A percentile compares a stretch with the other conserved stretches of the same genome.
Evolutionary conservation across 1,139 yeast species (phyloP).

Genomic region (Pichia sp.): DNA sequence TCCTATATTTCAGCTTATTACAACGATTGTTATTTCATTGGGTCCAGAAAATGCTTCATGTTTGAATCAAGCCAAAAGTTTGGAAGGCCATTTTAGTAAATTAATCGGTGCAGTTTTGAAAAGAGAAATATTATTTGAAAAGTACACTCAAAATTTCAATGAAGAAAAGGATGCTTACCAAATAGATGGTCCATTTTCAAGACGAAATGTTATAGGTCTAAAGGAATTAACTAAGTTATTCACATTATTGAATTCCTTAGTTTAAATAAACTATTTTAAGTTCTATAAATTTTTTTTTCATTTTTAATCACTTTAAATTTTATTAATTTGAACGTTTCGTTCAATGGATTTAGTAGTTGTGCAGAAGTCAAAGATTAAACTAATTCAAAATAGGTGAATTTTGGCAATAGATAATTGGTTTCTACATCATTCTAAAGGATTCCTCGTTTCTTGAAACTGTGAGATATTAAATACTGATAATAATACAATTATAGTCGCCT

Average conservation of each 20-base stretch:
- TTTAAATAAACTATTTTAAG: neutral
- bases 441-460: too few species aligned
- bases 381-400: too few species aligned
- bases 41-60: constrained; percentile 72
- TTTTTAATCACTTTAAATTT: too few species aligned
- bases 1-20: constrained; percentile 72
- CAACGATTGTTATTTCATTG: constrained; percentile 64
- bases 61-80: constrained; percentile 45
- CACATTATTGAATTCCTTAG: constrained; percentile 35
- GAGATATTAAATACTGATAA: too few species aligned
- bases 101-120: constrained; percentile 65
- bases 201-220: constrained; percentile 31
- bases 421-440: too few species aligned
- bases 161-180: neutral
- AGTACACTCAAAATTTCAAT: constrained; percentile 1
- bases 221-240: constrained; percentile 40
- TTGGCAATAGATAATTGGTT: too few species aligned
- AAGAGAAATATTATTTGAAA: constrained; percentile 48
- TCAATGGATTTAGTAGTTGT: too few species aligned
- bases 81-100: constrained; percentile 49
- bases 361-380: too few species aligned
- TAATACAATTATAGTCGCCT: too few species aligned
- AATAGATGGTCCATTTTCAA: constrained; percentile 7
- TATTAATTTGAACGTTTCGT: too few species aligned
- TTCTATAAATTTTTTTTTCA: neutral